Evolutionary conservation across 129 eudicot species (phyloP).

Genomic region (Helianthus tuberosus): DNA sequence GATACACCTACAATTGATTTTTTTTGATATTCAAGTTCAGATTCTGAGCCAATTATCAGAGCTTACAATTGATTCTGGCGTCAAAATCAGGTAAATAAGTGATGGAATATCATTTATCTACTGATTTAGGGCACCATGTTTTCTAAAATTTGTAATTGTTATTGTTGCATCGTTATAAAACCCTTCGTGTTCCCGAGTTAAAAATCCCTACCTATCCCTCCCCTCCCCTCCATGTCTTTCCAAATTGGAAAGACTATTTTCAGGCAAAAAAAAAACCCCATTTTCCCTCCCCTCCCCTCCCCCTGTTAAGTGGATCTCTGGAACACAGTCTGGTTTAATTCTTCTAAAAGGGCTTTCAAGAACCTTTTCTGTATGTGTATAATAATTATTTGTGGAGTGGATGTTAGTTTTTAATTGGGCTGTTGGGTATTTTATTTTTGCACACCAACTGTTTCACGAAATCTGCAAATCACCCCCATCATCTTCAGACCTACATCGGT

Average conservation of each 20-base stretch:
- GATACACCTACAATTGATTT: not conserved
- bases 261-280: too few species aligned
- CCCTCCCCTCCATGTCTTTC: too few species aligned
- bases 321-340: not conserved
- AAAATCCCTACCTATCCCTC: too few species aligned
- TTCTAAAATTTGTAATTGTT: not conserved
- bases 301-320: too few species aligned
- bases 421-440: not conserved
- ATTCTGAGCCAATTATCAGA: not conserved
- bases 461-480: too few species aligned
- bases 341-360: not conserved
- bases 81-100: not conserved
- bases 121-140: not conserved
- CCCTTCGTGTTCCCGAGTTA: too few species aligned
- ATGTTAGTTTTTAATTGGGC: not conserved
- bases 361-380: not conserved
- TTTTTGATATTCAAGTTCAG: not conserved
- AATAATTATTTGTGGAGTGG: not conserved
- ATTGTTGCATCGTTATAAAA: not conserved
- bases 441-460: conserved; percentile 12
- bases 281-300: too few species aligned
- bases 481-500: too few species aligned
- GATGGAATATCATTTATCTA: not conserved
- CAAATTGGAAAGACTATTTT: too few species aligned
- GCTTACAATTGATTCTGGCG: not conserved